Base-by-base conservation (phyloP, 2,329 filamentous ascomycete species). In the Paracoccidioides brasiliensis region DNA sequence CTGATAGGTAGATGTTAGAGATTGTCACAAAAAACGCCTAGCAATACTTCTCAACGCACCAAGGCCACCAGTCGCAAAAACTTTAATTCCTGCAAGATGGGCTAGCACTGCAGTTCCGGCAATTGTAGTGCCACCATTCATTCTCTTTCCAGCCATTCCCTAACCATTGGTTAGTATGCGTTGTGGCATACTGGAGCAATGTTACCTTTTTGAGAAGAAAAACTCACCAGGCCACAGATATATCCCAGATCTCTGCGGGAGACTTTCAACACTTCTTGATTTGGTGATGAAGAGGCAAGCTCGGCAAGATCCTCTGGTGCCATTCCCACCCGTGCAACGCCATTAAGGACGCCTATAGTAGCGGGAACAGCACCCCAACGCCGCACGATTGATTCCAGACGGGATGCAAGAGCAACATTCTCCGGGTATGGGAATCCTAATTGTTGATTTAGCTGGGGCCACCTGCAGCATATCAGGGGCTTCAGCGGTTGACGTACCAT, bases 1-100 rank as follows among this genome's bases (percentile, higher is more conserved):
- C 72, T 73, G 14, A 28, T 53, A 38, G 41, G 22, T 22, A 22
- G n/a, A 43, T 8, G 53, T 54, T 59, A 67, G 62, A 56, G n/a
- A 45, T 38, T 28, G 8, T 22, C 22, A 28, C 10, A 35, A 37
- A 35, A 38, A 38, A n/a, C 30, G n/a, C 35, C 22, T 14, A 38
- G 8, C 33, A 50, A 37, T 32, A 22, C 28, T 2, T 2, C 12
- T 33, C 3, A 35, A 63, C 63, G 35, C 60, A 72, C 71, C 91
- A 4, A 98, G 81, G 10, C 93, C 93, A 48, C 93, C 93, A 5
- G 93, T 98, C 32, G 90, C 93, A 70, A 98, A 96, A 52, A 98
- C 81, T 60, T 84, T 85, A 67, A 98, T 95, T 8, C 90, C 90
- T 33, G 90, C 91, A 57, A 90, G 75, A 59, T 87, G 79, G 46